Evolutionary conservation across 108 stramenopile species (phyloP).

Genomic region (Asterionellopsis glacialis): DNA sequence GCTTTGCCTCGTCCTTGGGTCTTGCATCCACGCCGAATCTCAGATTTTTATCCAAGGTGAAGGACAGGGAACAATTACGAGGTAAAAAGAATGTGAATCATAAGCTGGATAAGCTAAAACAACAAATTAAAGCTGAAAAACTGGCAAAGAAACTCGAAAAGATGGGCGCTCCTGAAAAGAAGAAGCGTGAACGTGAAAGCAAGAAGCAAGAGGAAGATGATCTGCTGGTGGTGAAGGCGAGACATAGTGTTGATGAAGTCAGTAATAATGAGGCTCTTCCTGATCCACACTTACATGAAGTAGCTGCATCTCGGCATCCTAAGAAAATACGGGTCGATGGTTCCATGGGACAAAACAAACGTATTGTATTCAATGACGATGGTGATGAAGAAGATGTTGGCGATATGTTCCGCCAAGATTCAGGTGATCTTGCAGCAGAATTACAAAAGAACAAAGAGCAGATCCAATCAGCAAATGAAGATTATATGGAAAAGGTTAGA

Average conservation of each 20-base stretch:
- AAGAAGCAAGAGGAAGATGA: slow-evolving; percentile 68
- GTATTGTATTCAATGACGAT: slow-evolving; percentile 85
- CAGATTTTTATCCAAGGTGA: slow-evolving; percentile 67
- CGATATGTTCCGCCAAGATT: slow-evolving; percentile 13
- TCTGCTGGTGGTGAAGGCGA: slow-evolving; percentile 69
- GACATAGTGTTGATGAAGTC: slow-evolving; percentile 46
- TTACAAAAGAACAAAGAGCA: slow-evolving; percentile 19
- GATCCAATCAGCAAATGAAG: slow-evolving; percentile 48
- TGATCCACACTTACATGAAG: slow-evolving; percentile 32
- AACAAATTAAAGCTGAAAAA: slow-evolving; percentile 89
- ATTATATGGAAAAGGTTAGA: slow-evolving; percentile 62
- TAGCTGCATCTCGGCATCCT: slow-evolving; percentile 50
- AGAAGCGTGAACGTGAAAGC: slow-evolving; percentile 20
- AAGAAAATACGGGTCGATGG: slow-evolving; percentile 85
- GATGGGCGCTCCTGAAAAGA: slow-evolving; percentile 22
- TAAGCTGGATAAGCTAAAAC: slow-evolving; percentile 87
- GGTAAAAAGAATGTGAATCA: slow-evolving; percentile 90
- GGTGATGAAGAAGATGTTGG: slow-evolving; percentile 68
- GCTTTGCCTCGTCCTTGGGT: slow-evolving; percentile 86
- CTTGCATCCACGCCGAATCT: slow-evolving; percentile 81
- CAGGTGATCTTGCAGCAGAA: slow-evolving; percentile 15
- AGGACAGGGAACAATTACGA: slow-evolving; percentile 74
- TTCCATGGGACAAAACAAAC: slow-evolving; percentile 55
- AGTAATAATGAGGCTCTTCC: slow-evolving; percentile 24
- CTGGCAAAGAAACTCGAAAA: slow-evolving; percentile 74